Evolutionary conservation across 1,284 basidiomycete genomes (phyloP), one percentile per base, ranked within the genome.

Genomic region (Cryptococcus sp.): DNA sequence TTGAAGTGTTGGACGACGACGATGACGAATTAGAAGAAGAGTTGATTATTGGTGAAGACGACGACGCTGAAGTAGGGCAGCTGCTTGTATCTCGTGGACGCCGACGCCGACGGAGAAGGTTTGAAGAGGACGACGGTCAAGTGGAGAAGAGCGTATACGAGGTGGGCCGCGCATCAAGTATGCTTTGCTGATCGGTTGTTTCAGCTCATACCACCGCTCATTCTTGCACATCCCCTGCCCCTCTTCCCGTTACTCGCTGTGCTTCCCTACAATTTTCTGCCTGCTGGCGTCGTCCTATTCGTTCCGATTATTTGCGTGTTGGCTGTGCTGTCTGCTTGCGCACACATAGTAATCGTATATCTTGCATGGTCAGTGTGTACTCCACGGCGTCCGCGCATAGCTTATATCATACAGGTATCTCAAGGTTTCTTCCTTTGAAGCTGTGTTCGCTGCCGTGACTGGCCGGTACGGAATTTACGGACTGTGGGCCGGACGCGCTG

Each of bases 261-360:
- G 17, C 60, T 79, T 2, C 74, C 78, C 10, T 71, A 74, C 54
- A 73, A 74, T 54, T 78, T 80, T 54, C 65, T 80, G 13, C 78
- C 78, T 0, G 77, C 73, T 2, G 78, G 78, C 17, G 74, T 78
- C 1, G 72, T 76, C 3, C 65, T 80, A 45, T 79, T 78, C 66
- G 65, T 79, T 47, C 78, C 78, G 6, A 52, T 75, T 13, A 66
- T 78, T 42, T 74, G 72, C 45, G 62, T 74, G 8, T 56, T 76
- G 23, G 73, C 74, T 0, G 53, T 67, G 1, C 61, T 79, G 8
- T 75, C 73, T 3, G 68, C 71, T 8, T 78, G 76, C 47, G 76
- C 77, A 0, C 77, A 78, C 48, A 75, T 80, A 22, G 78, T 80
- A 42, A 76, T 77, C 22, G 76, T 78, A 47, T 79, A 80, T 57